phyloP scores from a whole-genome alignment of 176 grass and related monocot species.

The Saccharum officinarum region DNA sequence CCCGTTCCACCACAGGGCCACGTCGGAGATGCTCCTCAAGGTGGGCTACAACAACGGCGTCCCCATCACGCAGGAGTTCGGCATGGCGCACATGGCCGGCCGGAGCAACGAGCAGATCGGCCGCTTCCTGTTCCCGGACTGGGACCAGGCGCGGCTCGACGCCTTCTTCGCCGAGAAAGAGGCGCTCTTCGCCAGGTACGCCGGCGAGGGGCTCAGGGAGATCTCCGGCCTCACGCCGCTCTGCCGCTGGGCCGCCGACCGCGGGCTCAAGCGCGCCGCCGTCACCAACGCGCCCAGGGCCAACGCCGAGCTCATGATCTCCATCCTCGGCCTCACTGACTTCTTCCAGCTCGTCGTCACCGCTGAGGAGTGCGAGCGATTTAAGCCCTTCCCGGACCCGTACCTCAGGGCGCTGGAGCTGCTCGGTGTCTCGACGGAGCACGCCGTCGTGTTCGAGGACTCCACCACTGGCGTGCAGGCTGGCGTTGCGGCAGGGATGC shows the following conservation, averaged over 20 bases:
- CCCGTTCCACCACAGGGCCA: slow-evolving; percentile 74
- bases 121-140: slow-evolving; percentile 68
- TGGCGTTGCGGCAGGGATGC: slow-evolving; percentile 69
- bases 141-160: slow-evolving; percentile 37
- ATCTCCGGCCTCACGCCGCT: slow-evolving; percentile 55
- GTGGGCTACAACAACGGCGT: slow-evolving; percentile 75
- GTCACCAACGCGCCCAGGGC: slow-evolving; percentile 79
- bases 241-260: slow-evolving; percentile 55
- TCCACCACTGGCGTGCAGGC: slow-evolving; percentile 62
- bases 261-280: slow-evolving; percentile 60
- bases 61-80: slow-evolving; percentile 74
- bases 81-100: slow-evolving; percentile 73
- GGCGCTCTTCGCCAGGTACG: slow-evolving; percentile 67
- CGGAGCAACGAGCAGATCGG: slow-evolving; percentile 68
- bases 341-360: slow-evolving; percentile 69
- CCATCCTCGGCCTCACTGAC: slow-evolving; percentile 64
- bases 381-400: slow-evolving; percentile 69
- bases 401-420: slow-evolving; percentile 66
- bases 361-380: slow-evolving; percentile 55
- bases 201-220: slow-evolving; percentile 55
- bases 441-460: slow-evolving; percentile 73
- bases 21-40: slow-evolving; percentile 63
- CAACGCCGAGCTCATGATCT: slow-evolving; percentile 83
- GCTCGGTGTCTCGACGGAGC: slow-evolving; percentile 47
- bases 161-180: slow-evolving; percentile 82